A percentile compares a stretch with the other conserved stretches of the same genome.
Evolutionary conservation across 345 rosid genomes (phyloP).

Genomic region (Trapa incisa): DNA sequence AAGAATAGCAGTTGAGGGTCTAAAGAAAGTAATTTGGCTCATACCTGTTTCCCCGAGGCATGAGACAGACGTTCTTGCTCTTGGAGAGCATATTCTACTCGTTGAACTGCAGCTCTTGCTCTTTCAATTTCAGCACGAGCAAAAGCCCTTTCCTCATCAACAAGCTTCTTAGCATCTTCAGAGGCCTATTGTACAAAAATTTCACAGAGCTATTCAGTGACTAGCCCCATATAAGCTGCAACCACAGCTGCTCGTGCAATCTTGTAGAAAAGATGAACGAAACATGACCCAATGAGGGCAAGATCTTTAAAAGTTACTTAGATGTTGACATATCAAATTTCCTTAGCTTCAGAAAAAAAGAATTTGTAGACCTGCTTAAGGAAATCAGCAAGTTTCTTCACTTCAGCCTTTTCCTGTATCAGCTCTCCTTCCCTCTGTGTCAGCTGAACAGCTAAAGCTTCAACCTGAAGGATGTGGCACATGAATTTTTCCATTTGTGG

Average conservation of each 20-base stretch:
- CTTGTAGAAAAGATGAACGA: too few species aligned
- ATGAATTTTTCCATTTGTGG: not conserved
- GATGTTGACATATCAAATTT: not conserved
- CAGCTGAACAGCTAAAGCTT: conserved; percentile 88
- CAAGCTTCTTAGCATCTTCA: conserved; percentile 89
- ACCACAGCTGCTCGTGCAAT: not conserved
- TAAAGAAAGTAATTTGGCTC: not conserved
- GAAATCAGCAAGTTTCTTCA: conserved; percentile 76
- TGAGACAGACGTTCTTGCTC: conserved; percentile 69
- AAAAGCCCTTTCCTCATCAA: conserved; percentile 86
- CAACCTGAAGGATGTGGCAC: conserved; percentile 39
- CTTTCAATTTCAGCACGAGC: conserved; percentile 91
- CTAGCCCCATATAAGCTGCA: not conserved
- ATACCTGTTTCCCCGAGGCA: conserved; percentile 61
- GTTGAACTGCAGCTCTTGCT: conserved; percentile 93
- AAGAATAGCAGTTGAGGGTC: not conserved
- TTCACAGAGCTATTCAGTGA: not conserved
- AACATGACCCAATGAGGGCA: too few species aligned
- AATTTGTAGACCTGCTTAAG: conserved; percentile 58
- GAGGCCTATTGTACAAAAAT: conserved; percentile 47
- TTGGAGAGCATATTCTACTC: conserved; percentile 88
- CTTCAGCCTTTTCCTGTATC: conserved; percentile 86
- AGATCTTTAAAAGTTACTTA: not conserved
- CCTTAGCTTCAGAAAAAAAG: not conserved
- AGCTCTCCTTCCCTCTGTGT: conserved; percentile 95